These are phyloP conservation scores for Saccharum officinarum DNA, from an alignment of 176 grass and related monocot genomes.

Conservation along the genomic window DNA sequence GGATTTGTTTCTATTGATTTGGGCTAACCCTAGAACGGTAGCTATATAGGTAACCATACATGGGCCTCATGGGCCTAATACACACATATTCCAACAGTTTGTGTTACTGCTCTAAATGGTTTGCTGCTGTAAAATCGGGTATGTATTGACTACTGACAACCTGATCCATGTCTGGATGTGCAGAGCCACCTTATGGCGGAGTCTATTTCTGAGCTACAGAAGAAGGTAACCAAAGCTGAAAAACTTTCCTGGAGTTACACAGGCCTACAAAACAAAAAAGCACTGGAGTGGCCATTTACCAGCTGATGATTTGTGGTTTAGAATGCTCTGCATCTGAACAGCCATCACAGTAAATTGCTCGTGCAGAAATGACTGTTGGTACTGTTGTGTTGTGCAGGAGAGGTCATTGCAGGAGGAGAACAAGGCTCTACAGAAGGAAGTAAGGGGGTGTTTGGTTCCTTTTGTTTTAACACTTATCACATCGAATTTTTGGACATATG, in stretches of 20 bases:
- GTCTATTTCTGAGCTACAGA: slow-evolving; percentile 67
- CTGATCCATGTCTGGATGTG: slow-evolving; percentile 3
- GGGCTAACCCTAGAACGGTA: too few relatives aligned
- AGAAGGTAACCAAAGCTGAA: slow-evolving; percentile 49
- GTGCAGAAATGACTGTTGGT: not conserved
- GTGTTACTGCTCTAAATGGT: not conserved
- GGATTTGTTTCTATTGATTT: too few relatives aligned
- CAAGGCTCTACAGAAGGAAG: slow-evolving; percentile 74
- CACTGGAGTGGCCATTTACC: not conserved
- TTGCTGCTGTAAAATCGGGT: not conserved
- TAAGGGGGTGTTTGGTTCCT: slow-evolving; percentile 1
- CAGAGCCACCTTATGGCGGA: slow-evolving; percentile 66
- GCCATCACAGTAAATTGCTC: not conserved
- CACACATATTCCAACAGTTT: too few relatives aligned
- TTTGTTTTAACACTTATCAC: too few relatives aligned
- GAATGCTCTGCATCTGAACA: not conserved
- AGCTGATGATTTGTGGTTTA: not conserved
- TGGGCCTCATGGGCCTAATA: too few relatives aligned
- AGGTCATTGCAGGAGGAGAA: slow-evolving; percentile 73
- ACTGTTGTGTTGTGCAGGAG: slow-evolving; percentile 51
- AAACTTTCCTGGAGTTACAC: not conserved
- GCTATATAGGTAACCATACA: too few relatives aligned
- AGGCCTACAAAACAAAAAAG: not conserved
- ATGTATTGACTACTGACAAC: not conserved
- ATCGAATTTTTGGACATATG: too few relatives aligned